A percentile compares a stretch with the other conserved stretches of the same genome.
These are phyloP conservation scores for Euphorbia pulcherrima DNA, from an alignment of 345 rosid genomes.

Conservation along the genomic window DNA sequence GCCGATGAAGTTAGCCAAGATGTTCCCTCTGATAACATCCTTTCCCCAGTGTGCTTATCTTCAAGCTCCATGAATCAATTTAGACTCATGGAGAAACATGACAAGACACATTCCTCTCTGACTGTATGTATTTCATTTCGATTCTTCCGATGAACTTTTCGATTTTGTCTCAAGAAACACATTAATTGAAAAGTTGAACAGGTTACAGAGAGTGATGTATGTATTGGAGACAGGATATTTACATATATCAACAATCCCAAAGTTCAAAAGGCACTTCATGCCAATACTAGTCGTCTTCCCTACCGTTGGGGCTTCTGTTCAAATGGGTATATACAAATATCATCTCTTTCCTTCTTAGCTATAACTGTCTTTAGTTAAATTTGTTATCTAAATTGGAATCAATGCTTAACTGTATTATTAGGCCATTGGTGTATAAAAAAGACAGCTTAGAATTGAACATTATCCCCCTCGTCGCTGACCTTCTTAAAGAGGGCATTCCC, in stretches of 20 bases:
- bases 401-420: background rate
- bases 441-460: conserved; percentile 22
- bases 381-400: too few species aligned
- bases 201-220: conserved; percentile 29
- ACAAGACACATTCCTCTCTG: conserved; percentile 20
- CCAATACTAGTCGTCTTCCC: conserved; percentile 39
- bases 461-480: conserved; percentile 22
- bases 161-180: too few species aligned
- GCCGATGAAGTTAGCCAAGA: conserved; percentile 15
- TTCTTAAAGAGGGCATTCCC: conserved; percentile 30
- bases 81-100: conserved; percentile 23
- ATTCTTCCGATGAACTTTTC: background rate
- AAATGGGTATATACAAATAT: conserved; percentile 22
- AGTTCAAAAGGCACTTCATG: conserved; percentile 41
- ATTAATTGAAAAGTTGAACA: background rate
- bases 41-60: conserved; percentile 21
- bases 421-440: conserved; percentile 33
- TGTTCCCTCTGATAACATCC: conserved; percentile 20
- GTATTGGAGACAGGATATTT: conserved; percentile 25
- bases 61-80: conserved; percentile 20
- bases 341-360: too few species aligned
- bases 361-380: too few species aligned
- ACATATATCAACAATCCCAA: conserved; percentile 31
- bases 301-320: conserved; percentile 29
- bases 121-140: conserved; percentile 9